A percentile compares a stretch with the other conserved stretches of the same genome.
Evolutionary conservation across 345 rosid genomes (phyloP).

Genomic region (Bruguiera gymnorhiza): DNA sequence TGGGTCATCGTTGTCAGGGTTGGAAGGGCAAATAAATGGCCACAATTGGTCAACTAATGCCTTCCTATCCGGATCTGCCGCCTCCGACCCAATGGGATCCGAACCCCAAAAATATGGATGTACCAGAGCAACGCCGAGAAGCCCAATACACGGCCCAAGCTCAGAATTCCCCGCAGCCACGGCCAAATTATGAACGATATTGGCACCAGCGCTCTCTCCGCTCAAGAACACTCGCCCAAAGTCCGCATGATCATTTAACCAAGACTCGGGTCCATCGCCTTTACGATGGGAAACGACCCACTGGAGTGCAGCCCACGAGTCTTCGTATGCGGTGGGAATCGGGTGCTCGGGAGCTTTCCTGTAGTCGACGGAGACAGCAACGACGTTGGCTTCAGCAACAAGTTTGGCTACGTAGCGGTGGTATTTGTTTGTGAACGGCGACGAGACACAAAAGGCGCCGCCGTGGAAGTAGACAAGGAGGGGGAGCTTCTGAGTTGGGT

Average conservation of each 20-base stretch:
- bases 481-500: slow-evolving; percentile 32
- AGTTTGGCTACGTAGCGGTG: slow-evolving; percentile 27
- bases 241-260: slow-evolving; percentile 20
- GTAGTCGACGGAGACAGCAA: slow-evolving; percentile 42
- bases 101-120: slow-evolving; percentile 27
- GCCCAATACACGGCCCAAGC: neutral
- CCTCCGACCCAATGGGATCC: slow-evolving; percentile 1
- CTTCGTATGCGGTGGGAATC: slow-evolving; percentile 41
- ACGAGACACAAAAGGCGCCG: slow-evolving; percentile 45
- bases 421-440: slow-evolving; percentile 36
- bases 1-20: slow-evolving; percentile 37
- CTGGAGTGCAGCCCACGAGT: slow-evolving; percentile 41
- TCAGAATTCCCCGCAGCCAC: slow-evolving; percentile 9
- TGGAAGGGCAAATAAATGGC: slow-evolving; percentile 43
- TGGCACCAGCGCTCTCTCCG: slow-evolving; percentile 22
- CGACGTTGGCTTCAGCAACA: slow-evolving; percentile 34
- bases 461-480: slow-evolving; percentile 56
- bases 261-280: slow-evolving; percentile 21
- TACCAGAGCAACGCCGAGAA: slow-evolving; percentile 18
- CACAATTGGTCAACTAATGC: slow-evolving; percentile 33
- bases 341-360: slow-evolving; percentile 50
- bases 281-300: slow-evolving; percentile 16
- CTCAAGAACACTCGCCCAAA: slow-evolving; percentile 14
- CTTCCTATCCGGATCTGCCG: slow-evolving; percentile 24
- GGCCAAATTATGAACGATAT: slow-evolving; percentile 22